These are phyloP conservation scores for Camellia oleifera DNA, from an alignment of 179 eudicot genomes.

Conservation along the genomic window DNA sequence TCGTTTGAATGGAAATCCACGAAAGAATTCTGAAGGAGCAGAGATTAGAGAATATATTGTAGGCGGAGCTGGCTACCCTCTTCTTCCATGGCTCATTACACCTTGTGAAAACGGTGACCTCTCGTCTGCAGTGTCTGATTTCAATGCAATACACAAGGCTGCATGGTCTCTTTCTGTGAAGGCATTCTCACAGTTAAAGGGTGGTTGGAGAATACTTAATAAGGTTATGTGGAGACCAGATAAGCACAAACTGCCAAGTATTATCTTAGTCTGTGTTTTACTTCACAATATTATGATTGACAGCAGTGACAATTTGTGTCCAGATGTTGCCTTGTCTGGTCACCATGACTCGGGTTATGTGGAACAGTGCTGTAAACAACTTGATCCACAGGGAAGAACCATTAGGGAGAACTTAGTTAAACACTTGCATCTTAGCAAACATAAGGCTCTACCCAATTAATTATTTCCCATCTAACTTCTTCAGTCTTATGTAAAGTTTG, in stretches of 20 bases:
- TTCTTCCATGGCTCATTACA: conserved; percentile 92
- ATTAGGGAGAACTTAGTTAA: conserved; percentile 55
- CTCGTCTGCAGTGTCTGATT: conserved; percentile 24
- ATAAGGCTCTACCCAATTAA: conserved; percentile 14
- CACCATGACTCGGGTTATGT: conserved; percentile 69
- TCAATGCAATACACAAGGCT: conserved; percentile 53
- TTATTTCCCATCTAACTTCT: background rate
- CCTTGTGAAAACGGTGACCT: conserved; percentile 40
- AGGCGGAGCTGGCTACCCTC: conserved; percentile 76
- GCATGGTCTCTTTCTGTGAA: conserved; percentile 56
- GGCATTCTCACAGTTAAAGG: conserved; percentile 77
- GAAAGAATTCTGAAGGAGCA: conserved; percentile 24
- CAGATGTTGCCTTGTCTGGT: conserved; percentile 55
- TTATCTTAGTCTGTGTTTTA: conserved; percentile 86
- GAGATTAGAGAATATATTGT: conserved; percentile 69
- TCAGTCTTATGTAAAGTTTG: background rate
- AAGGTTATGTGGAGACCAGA: conserved; percentile 99
- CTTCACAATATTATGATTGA: conserved; percentile 89
- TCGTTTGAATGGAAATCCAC: conserved; percentile 52
- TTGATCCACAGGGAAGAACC: conserved; percentile 53
- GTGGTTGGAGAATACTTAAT: conserved; percentile 90
- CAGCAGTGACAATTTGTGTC: conserved; percentile 52
- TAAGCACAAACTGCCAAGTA: conserved; percentile 84
- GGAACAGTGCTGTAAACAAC: conserved; percentile 48
- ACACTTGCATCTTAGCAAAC: conserved; percentile 41